Base-by-base conservation (phyloP, 768 basidiomycete species). In the Peribolospora baueri region DNA sequence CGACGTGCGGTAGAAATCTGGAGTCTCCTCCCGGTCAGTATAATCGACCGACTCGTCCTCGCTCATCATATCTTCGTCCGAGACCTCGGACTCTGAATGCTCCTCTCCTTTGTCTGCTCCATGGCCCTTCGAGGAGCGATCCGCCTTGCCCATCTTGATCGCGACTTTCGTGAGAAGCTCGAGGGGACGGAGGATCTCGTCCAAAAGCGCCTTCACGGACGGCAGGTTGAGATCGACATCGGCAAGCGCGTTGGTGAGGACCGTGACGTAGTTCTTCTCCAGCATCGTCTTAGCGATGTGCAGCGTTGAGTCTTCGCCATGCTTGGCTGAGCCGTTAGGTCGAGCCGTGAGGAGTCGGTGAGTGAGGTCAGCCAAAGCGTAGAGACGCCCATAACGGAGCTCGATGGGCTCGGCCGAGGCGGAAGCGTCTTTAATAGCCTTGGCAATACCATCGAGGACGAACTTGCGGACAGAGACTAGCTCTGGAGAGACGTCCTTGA, bases 201-300 rank as follows among this genome's bases (percentile, higher is more conserved):
- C 79, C n/a, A 95, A 81, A 40, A 95, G 71, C 45, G 75, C 75
- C 51, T 83, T 79, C 58, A 93, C 77, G 61, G 87, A 80, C 2
- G 93, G 93, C 68, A 86, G 95, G 65, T 93, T 93, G 45, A 97
- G 75, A 64, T 99, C 93, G 46, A 91, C 78, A 53, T 98, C 93
- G 4, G 83, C 79, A 13, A 95, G 73, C 8, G 87, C 81, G 47
- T 73, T 81, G 0, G 93, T 95, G 42, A 99, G 70, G 1, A 81
- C 79, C 4, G 82, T 75, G 11, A 95, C 93, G 59, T 85, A 90
- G 64, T 84, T 84, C 71, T 95, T 95, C 73, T 99, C 93, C 52
- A 99, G 69, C 93, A 99, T 98, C 59, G 90, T 76, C 70, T 95
- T 95, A 25, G 91, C 87, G 53, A 97, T 75, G 58, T 93, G 90